Percentiles rank a stretch among this genome's conserved stretches.
Evolutionary conservation across 768 basidiomycete species (phyloP).

Genomic region (Lenzites betulinus): DNA sequence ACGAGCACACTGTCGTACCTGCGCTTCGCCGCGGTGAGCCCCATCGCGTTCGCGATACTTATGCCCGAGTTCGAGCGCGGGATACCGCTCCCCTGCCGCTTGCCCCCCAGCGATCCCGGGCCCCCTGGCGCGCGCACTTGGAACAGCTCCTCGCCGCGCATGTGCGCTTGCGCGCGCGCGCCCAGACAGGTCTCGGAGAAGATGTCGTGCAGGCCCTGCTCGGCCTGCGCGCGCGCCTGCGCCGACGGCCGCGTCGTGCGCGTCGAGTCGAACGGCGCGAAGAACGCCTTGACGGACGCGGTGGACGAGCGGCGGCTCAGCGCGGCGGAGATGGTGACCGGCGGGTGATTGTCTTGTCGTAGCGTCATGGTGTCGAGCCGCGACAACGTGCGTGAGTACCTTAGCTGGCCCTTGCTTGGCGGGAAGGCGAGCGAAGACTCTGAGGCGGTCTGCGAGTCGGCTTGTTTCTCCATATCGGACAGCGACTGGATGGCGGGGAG

Average conservation of each 20-base stretch:
- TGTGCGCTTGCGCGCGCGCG: slow-evolving; percentile 65
- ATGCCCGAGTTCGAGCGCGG: slow-evolving; percentile 60
- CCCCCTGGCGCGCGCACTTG: slow-evolving; percentile 40
- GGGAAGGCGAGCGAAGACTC: background rate
- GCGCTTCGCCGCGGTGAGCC: slow-evolving; percentile 48
- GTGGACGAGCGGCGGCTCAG: slow-evolving; percentile 57
- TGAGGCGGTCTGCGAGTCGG: background rate
- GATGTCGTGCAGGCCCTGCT: slow-evolving; percentile 78
- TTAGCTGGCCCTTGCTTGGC: slow-evolving; percentile 1
- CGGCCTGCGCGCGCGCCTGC: slow-evolving; percentile 67
- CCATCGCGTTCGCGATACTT: slow-evolving; percentile 59
- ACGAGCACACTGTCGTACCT: slow-evolving; percentile 71
- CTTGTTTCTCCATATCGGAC: slow-evolving; percentile 30
- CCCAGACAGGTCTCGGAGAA: slow-evolving; percentile 72
- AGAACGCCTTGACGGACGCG: slow-evolving; percentile 63
- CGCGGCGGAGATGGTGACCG: slow-evolving; percentile 36
- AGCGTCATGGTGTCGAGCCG: slow-evolving; percentile 24
- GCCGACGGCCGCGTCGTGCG: slow-evolving; percentile 70
- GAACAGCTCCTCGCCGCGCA: slow-evolving; percentile 66
- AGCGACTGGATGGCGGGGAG: slow-evolving; percentile 37
- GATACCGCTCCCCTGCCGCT: slow-evolving; percentile 44
- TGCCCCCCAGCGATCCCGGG: slow-evolving; percentile 7
- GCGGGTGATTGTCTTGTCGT: slow-evolving; percentile 23
- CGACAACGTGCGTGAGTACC: slow-evolving; percentile 14
- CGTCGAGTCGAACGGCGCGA: slow-evolving; percentile 57